Evolutionary conservation across 1,139 yeast genomes (phyloP).

Genomic region (Insectozyma bohioensis): DNA sequence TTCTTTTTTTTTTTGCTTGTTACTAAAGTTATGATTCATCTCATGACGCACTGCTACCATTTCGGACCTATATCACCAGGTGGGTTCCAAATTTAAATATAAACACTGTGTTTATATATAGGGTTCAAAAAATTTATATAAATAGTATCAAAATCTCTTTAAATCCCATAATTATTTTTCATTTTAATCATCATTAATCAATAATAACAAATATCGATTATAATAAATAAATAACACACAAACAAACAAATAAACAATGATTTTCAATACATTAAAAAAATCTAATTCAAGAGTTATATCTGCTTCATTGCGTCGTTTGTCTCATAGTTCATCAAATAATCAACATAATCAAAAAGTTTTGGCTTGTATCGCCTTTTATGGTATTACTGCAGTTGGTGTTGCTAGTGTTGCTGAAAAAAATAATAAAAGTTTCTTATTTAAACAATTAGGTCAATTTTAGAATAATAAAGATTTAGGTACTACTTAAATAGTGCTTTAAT

Average conservation of each 20-base stretch:
- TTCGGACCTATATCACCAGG: neutral
- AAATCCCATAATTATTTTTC: neutral
- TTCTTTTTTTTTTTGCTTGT: neutral
- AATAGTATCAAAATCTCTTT: neutral
- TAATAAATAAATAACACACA: too few species aligned
- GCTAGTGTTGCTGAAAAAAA: constrained; percentile 13
- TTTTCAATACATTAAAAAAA: constrained; percentile 3
- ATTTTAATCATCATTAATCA: too few species aligned
- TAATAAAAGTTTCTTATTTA: constrained; percentile 13
- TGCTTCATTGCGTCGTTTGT: constrained; percentile 8
- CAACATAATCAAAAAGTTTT: constrained; percentile 9
- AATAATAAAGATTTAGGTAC: too few species aligned
- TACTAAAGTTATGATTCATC: constrained; percentile 2
- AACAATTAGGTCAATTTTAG: constrained; percentile 14
- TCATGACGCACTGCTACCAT: constrained; percentile 1
- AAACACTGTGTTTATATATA: too few species aligned
- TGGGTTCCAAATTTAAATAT: too few species aligned
- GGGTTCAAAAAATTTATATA: too few species aligned
- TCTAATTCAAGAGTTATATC: constrained; percentile 1
- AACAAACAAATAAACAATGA: too few species aligned
- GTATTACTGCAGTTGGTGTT: constrained; percentile 12
- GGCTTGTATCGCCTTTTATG: constrained; percentile 13
- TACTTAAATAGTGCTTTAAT: too few species aligned
- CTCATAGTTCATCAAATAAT: constrained; percentile 6
- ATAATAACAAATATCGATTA: neutral